Evolutionary conservation across 345 rosid species (phyloP), one percentile per base, ranked within the genome.

Genomic region (Fremontodendron californicum): DNA sequence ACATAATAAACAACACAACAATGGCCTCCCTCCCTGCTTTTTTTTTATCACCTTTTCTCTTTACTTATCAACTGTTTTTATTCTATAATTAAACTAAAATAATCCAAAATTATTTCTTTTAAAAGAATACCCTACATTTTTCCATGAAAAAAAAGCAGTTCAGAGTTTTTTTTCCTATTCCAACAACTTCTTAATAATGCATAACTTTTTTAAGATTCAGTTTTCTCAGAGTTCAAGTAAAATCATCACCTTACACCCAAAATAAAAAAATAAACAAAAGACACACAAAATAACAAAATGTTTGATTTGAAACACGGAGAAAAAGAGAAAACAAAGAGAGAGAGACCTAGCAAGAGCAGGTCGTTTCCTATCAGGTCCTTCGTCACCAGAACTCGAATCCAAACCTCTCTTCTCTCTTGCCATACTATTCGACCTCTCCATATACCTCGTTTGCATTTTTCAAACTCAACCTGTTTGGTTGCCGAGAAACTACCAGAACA

Each of bases 331-430:
- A 25, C 21, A 60, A 54, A 45, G 19, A 35, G 4, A 61, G 27
- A 77, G 23, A 52, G 40, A 92, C 97, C 99, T 93, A 27, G 98
- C 97, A 80, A 95, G 85, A 85, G 99, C 98, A 5, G 99, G 99
- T 48, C 94, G 87, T 80, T 95, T 95, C 81, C 91, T 82, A 77
- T 93, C 98, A 37, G 98, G 90, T 40, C 83, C 87, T 54, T 87
- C 87, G 9, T 88, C 93, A 10, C 78, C 87, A 10, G 86, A 84
- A 73, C 86, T 82, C 64, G 88, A 85, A 67, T 93, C 99, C 63
- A 89, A 77, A 39, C 90, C 84, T 72, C 99, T 88, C 87, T 95
- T 95, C 71, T 89, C 96, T 82, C 96, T 84, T 63, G 82, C 83
- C 91, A 89, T 90, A 76, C 89, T 89, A 74, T 86, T 92, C 65